These are phyloP conservation scores for Geranium brycei DNA, from an alignment of 345 rosid species.

Conservation along the genomic window DNA sequence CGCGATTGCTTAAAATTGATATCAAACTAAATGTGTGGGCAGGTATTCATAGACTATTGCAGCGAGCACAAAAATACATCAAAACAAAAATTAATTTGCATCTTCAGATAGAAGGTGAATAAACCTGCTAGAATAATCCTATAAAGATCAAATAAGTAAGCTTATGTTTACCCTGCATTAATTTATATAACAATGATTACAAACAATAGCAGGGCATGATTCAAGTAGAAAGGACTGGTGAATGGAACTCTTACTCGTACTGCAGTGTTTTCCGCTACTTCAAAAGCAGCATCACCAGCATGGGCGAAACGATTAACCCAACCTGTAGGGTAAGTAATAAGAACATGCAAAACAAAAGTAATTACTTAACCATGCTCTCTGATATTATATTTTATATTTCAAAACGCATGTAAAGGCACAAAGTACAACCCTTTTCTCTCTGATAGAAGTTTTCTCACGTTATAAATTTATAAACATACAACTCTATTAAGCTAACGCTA, in stretches of 20 bases:
- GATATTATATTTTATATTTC: no score
- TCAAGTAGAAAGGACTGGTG: neutral
- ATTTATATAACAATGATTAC: neutral
- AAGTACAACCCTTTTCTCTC: neutral
- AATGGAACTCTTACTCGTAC: constrained; percentile 38
- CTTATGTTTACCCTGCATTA: neutral
- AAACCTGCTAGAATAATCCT: no score
- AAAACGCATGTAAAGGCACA: no score
- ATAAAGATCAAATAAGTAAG: neutral
- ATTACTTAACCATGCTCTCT: neutral
- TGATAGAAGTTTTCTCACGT: no score
- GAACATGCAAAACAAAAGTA: constrained; percentile 4
- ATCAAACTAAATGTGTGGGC: no score
- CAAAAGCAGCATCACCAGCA: constrained; percentile 85
- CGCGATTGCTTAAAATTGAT: no score
- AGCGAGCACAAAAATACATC: no score
- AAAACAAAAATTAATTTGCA: no score
- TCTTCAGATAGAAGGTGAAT: no score
- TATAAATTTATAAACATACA: no score
- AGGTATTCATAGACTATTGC: no score
- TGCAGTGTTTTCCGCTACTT: constrained; percentile 80
- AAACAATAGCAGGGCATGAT: neutral
- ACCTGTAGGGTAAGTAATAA: constrained; percentile 32
- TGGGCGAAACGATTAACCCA: constrained; percentile 98
- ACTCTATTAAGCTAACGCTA: no score